Percentiles rank a stretch among this genome's conserved stretches.
These are phyloP conservation scores for Leptographium radiaticola DNA, from an alignment of 2,329 filamentous ascomycete genomes.

Conservation along the genomic window DNA sequence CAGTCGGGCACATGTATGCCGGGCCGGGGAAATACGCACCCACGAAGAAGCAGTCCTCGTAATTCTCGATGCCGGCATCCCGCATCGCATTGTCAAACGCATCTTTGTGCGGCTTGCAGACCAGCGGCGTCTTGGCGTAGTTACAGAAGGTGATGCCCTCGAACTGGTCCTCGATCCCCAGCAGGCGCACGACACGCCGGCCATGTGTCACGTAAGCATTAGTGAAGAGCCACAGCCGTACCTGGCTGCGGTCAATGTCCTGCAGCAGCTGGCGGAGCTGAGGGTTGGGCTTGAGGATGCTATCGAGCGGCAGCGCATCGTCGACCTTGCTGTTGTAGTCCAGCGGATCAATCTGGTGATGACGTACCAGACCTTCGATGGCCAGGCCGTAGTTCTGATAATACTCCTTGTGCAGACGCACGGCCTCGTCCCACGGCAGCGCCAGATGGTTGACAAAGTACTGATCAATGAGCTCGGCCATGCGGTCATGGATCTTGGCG, in stretches of 20 bases:
- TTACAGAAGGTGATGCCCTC: conserved; percentile 94
- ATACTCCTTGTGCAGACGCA: conserved; percentile 76
- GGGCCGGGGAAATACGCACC: conserved; percentile 40
- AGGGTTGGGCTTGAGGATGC: conserved; percentile 67
- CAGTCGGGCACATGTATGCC: conserved; percentile 9
- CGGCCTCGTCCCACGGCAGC: conserved; percentile 65
- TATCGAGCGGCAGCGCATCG: conserved; percentile 80
- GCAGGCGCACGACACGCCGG: conserved; percentile 63
- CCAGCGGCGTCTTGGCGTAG: conserved; percentile 57
- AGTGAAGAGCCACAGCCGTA: conserved; percentile 87
- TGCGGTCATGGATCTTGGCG: conserved; percentile 73
- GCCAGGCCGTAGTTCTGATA: conserved; percentile 95
- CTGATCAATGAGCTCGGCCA: conserved; percentile 67
- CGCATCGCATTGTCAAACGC: conserved; percentile 86
- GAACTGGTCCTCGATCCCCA: conserved; percentile 78
- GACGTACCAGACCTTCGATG: conserved; percentile 83
- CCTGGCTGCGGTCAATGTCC: conserved; percentile 71
- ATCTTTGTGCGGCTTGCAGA: conserved; percentile 74
- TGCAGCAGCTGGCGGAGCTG: conserved; percentile 62
- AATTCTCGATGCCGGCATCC: conserved; percentile 58
- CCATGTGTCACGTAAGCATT: conserved; percentile 92
- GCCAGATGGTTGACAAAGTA: conserved; percentile 58
- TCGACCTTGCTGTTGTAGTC: conserved; percentile 94
- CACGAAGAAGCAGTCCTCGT: conserved; percentile 78
- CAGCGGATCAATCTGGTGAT: conserved; percentile 89